Base-by-base conservation (phyloP, 2,329 filamentous ascomycete species). In the Teratosphaeria destructans region DNA sequence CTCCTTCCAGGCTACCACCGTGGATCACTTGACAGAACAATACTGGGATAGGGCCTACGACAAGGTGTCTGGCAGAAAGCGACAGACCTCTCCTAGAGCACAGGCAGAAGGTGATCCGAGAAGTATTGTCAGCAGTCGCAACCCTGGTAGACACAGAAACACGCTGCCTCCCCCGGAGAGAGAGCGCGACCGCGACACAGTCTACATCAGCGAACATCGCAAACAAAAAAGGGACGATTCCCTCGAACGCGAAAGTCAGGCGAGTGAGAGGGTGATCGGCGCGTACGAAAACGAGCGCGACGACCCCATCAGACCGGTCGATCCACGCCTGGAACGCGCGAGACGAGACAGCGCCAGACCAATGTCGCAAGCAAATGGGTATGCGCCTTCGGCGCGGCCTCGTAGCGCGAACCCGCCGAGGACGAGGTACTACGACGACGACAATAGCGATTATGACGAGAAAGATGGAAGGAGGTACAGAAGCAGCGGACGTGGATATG, bases 391-490 rank as follows among this genome's bases (percentile, higher is more conserved):
- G 32, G 61, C 63, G 37, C 68, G 68, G 27, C 59, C 68, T 32
- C 65, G 67, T 60, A 66, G 63, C 49, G 55, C 55, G n/a, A 67
- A 70, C 53, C 67, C 70, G 10, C 65, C 68, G 16, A 58, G 64
- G 23, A 62, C 60, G 47, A 57, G 64, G 47, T 67, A 68, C 61
- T 69, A 71, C 59, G 64, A 68, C 54, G 66, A 69, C 58, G 35
- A 65, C 16, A 68, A 68, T 47, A 70, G 67, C 62, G 69, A 70
- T 60, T 69, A 70, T 54, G 67, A 70, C 43, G 70, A 72, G 59
- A 67, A 67, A 19, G 63, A 59, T 43, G 66, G 66, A 34, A 55
- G 64, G 54, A 54, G 65, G 34, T 61, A 66, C 59, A 61, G 61
- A 37, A 56, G 60, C 29, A 52, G 29, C 56, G 65, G 62, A 32